phyloP scores from a whole-genome alignment of 83 land plant genomes.

The Picea engelmannii region DNA sequence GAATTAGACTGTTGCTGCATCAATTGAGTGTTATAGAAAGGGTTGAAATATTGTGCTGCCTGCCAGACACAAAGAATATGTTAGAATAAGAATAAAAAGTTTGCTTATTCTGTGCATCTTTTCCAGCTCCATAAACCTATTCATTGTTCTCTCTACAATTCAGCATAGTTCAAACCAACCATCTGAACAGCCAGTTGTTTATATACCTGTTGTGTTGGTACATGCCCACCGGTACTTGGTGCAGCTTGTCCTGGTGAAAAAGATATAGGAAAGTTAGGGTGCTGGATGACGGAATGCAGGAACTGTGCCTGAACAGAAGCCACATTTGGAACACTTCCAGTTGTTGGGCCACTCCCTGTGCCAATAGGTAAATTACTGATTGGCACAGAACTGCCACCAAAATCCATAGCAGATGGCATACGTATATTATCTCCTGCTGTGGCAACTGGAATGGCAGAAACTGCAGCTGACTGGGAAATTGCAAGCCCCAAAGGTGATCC shows the following conservation, averaged over 20 bases:
- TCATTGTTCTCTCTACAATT: not conserved
- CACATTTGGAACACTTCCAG: not conserved
- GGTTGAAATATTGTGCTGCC: not conserved
- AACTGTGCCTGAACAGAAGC: not conserved
- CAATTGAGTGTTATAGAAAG: not conserved
- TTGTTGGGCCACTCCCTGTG: not conserved
- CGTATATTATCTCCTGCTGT: not conserved
- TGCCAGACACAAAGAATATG: not conserved
- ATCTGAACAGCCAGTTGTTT: not conserved
- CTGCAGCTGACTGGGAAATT: not conserved
- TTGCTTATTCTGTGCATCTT: not conserved
- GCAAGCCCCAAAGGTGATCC: not conserved
- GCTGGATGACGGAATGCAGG: not conserved
- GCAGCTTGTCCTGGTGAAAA: not conserved
- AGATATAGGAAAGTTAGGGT: not conserved
- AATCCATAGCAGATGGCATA: not conserved
- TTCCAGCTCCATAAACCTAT: not conserved
- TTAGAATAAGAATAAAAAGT: not conserved
- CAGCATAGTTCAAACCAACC: not conserved
- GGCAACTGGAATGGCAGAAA: not conserved
- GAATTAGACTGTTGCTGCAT: not conserved
- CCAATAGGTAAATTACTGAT: not conserved
- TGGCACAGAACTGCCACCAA: conserved; percentile 1
- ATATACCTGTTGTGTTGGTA: not conserved
- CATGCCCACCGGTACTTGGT: not conserved